These are phyloP conservation scores for Vitis rupestris DNA, from an alignment of 164 flowering plant genomes.

Conservation along the genomic window DNA sequence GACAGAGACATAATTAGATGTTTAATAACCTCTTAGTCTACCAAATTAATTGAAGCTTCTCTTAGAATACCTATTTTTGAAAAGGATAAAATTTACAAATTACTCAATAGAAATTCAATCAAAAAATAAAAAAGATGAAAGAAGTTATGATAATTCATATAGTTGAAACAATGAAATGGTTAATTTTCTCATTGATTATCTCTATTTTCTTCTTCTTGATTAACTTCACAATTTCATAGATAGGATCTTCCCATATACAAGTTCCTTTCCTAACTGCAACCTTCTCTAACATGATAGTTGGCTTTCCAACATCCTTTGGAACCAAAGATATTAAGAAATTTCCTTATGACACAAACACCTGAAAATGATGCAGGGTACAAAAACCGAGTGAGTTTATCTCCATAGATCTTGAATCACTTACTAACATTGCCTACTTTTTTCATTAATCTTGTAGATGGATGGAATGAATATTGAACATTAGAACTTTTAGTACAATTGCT, in stretches of 20 bases:
- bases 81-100: not conserved
- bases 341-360: conserved; percentile 39
- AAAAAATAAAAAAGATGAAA: not conserved
- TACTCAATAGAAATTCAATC: not conserved
- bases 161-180: conserved; percentile 39
- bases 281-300: conserved; percentile 38
- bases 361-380: conserved; percentile 10
- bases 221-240: conserved; percentile 37
- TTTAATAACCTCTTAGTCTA: conserved; percentile 60
- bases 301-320: conserved; percentile 46
- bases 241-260: conserved; percentile 44
- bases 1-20: conserved; percentile 62
- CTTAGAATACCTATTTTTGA: too few species aligned
- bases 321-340: conserved; percentile 35
- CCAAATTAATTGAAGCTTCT: conserved; percentile 66
- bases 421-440: too few species aligned
- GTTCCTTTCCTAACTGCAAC: conserved; percentile 34
- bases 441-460: too few species aligned
- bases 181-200: conserved; percentile 33
- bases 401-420: too few species aligned
- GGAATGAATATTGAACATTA: too few species aligned
- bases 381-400: conserved; percentile 17
- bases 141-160: conserved; percentile 14
- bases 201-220: conserved; percentile 28
- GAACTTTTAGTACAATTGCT: too few species aligned